Percentiles rank a stretch among this genome's conserved stretches.
Evolutionary conservation across 306 rosid species (phyloP).

Genomic region (Cajanus cajan): DNA sequence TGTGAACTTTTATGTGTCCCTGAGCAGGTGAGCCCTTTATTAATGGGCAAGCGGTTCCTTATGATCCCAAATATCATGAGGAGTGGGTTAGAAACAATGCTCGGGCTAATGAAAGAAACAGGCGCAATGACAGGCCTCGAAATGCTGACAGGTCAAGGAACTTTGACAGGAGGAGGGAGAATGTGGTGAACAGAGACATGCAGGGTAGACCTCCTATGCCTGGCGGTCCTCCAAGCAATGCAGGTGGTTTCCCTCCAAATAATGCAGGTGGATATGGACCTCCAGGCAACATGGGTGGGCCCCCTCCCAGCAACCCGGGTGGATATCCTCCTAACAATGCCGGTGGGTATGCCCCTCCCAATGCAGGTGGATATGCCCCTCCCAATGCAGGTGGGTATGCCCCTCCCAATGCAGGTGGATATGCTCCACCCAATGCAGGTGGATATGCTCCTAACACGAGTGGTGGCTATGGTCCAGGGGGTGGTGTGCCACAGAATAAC

Average conservation of each 20-base stretch:
- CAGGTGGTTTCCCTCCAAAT: constrained; percentile 24
- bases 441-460: constrained; percentile 24
- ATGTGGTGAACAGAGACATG: constrained; percentile 62
- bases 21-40: constrained; percentile 91
- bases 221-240: constrained; percentile 37
- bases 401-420: constrained; percentile 18
- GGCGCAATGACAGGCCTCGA: constrained; percentile 88
- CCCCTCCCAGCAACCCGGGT: not conserved
- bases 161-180: constrained; percentile 88
- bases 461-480: constrained; percentile 18
- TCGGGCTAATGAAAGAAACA: constrained; percentile 91
- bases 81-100: constrained; percentile 94
- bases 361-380: constrained; percentile 17
- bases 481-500: constrained; percentile 31
- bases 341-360: constrained; percentile 26
- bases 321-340: constrained; percentile 23
- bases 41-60: constrained; percentile 86
- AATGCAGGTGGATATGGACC: not conserved
- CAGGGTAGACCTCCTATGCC: constrained; percentile 54
- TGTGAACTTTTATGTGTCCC: constrained; percentile 15
- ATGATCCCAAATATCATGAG: constrained; percentile 89
- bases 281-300: not conserved
- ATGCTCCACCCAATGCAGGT: not conserved
- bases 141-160: constrained; percentile 79
- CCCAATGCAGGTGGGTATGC: not conserved